phyloP scores from a whole-genome alignment of 257 asterid species.

The Petunia axillaris region DNA sequence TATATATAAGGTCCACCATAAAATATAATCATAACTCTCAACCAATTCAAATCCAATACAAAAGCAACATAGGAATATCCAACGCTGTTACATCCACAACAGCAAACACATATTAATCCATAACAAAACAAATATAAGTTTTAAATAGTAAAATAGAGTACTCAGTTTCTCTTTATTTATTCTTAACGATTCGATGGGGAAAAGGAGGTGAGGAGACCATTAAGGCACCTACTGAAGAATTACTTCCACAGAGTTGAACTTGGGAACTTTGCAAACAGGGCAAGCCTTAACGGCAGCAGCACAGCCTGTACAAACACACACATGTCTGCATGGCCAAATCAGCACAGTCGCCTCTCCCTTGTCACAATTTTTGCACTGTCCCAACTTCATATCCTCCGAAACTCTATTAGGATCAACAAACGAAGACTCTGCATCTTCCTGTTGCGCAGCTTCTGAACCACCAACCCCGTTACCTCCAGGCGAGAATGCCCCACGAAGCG shows the following conservation, averaged over 20 bases:
- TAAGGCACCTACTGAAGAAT: slow-evolving; percentile 27
- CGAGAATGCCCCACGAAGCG: neutral
- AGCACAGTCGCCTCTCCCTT: slow-evolving; percentile 43
- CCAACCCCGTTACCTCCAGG: slow-evolving; percentile 26
- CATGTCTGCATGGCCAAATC: slow-evolving; percentile 63
- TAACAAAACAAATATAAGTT: neutral
- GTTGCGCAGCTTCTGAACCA: neutral
- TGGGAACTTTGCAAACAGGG: slow-evolving; percentile 44
- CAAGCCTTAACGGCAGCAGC: slow-evolving; percentile 30
- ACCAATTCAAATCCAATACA: neutral
- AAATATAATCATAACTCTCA: too few relatives aligned
- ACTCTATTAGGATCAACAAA: slow-evolving; percentile 32
- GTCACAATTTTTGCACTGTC: slow-evolving; percentile 41
- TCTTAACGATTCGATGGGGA: neutral
- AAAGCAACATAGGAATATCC: neutral
- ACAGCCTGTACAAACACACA: slow-evolving; percentile 49
- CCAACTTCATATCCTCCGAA: slow-evolving; percentile 29
- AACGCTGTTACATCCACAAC: neutral
- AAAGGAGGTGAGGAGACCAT: neutral
- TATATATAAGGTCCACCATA: too few relatives aligned
- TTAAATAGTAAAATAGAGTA: neutral
- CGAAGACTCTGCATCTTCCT: slow-evolving; percentile 48
- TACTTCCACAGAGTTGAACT: slow-evolving; percentile 29
- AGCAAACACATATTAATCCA: neutral
- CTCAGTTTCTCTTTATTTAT: neutral